phyloP scores from a whole-genome alignment of 257 asterid genomes.

The Paulownia fortunei region DNA sequence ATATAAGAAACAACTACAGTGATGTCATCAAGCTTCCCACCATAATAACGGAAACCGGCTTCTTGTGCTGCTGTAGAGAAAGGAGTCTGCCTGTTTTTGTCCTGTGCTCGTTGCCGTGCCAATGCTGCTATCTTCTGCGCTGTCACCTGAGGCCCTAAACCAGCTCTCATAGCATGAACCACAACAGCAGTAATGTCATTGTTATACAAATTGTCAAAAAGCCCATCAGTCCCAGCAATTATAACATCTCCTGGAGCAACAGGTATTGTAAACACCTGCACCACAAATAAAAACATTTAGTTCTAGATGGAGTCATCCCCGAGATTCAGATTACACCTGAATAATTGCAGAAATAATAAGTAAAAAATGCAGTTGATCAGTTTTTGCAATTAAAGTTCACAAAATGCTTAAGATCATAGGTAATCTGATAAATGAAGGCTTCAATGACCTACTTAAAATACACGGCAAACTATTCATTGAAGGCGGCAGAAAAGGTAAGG shows the following conservation, averaged over 20 bases:
- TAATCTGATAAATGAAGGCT: background rate
- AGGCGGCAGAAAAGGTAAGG: background rate
- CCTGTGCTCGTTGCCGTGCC: slow-evolving; percentile 91
- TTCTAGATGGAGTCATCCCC: background rate
- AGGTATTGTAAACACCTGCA: slow-evolving; percentile 79
- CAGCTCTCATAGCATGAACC: slow-evolving; percentile 87
- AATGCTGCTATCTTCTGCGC: slow-evolving; percentile 93
- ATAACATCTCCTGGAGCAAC: slow-evolving; percentile 97
- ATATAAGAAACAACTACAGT: slow-evolving; percentile 89
- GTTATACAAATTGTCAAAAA: slow-evolving; percentile 91
- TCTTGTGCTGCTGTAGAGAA: slow-evolving; percentile 97
- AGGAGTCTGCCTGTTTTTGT: slow-evolving; percentile 90
- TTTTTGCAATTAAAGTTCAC: background rate
- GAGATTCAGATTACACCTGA: background rate
- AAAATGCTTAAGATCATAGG: too few species aligned
- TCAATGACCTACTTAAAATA: background rate
- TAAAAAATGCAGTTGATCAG: background rate
- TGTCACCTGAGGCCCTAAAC: slow-evolving; percentile 86
- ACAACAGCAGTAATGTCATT: slow-evolving; percentile 82
- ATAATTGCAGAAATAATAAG: background rate
- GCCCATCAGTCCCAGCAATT: slow-evolving; percentile 97
- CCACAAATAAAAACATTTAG: slow-evolving; percentile 26
- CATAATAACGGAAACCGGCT: slow-evolving; percentile 90
- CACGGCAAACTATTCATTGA: background rate
- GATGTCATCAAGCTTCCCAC: slow-evolving; percentile 95